Base-by-base conservation (phyloP, 2,329 filamentous ascomycete genomes). In the Aspergillus ustus region DNA sequence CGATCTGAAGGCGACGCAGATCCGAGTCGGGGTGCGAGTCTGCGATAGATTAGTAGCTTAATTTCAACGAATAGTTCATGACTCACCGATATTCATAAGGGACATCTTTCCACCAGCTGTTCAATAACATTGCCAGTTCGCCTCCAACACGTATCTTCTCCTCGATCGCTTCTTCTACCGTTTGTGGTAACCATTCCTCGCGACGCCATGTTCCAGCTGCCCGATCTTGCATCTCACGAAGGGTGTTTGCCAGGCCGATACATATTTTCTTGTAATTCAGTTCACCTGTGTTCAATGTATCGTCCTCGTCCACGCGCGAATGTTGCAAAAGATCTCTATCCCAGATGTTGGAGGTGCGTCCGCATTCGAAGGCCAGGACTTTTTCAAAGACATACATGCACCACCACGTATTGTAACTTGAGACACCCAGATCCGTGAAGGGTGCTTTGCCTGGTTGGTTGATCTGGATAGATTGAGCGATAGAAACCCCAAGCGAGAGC, bases 341-440 rank as follows among this genome's bases (percentile, higher is more conserved):
- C 15, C 20, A 60, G 22, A 60, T 54, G 5, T 31, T 44, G 5
- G 51, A 60, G 1, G 51, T 22, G 20, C 57, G 57, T 6, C 57
- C 57, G 25, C 44, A 54, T 22, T 60, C 57, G 15, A 60, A 60
- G 0, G 57, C 29, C 9, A 60, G 57, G 15, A 60, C 54, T 29
- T 50, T 60, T n/a, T 60, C 57, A 4, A 60, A 54, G 2, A 60
- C 57, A 34, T 55, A 60, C 29, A 60, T 43, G 31, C 57, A 54
- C 51, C 57, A 60, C 57, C 57, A 60, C 11, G 51, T 60, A 7
- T 19, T 11, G 45, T 13, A 25, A 3, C 4, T 25, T 29, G 22
- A 11, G 17, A 11, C 13, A 5, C 15, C 15, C 20, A 22, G 2
- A n/a, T 7, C 28, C 2, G 5, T 5, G n/a, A 1, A 6, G 19